These are phyloP conservation scores for Nemania diffusa DNA, from an alignment of 2,329 filamentous ascomycete species.

Conservation along the genomic window DNA sequence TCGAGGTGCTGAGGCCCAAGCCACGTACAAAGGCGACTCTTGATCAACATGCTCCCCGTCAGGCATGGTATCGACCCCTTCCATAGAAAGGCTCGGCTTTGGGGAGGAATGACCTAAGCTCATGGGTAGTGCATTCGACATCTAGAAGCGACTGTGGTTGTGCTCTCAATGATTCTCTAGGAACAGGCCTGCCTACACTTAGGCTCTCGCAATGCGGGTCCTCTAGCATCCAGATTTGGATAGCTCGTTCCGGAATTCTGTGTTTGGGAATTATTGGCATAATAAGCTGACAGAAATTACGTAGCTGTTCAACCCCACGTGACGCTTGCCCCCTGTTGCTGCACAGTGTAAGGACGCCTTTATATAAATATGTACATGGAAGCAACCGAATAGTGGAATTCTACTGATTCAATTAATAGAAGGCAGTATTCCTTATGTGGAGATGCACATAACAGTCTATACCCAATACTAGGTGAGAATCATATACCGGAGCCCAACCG, in stretches of 20 bases:
- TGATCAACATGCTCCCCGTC: neutral
- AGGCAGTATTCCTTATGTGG: too few species aligned
- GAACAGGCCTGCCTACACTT: neutral
- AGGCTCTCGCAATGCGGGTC: neutral
- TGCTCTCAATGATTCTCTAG: neutral
- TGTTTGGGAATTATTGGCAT: neutral
- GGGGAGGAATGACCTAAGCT: neutral
- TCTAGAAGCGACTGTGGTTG: neutral
- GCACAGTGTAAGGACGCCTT: neutral
- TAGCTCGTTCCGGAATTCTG: neutral
- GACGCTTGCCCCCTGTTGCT: neutral
- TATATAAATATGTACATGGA: too few species aligned
- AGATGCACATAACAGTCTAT: too few species aligned
- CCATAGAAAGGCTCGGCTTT: neutral
- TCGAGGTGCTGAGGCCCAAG: conserved; percentile 1
- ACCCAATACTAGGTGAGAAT: too few species aligned
- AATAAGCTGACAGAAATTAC: too few species aligned
- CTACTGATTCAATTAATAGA: too few species aligned
- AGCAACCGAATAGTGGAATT: too few species aligned
- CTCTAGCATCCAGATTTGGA: neutral
- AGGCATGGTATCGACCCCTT: neutral
- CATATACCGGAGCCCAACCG: too few species aligned
- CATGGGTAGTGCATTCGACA: neutral
- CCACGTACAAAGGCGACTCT: conserved; percentile 3
- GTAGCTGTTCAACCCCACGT: neutral